These are phyloP conservation scores for Sparassis latifolia DNA, from an alignment of 1,284 basidiomycete genomes.

Conservation along the genomic window DNA sequence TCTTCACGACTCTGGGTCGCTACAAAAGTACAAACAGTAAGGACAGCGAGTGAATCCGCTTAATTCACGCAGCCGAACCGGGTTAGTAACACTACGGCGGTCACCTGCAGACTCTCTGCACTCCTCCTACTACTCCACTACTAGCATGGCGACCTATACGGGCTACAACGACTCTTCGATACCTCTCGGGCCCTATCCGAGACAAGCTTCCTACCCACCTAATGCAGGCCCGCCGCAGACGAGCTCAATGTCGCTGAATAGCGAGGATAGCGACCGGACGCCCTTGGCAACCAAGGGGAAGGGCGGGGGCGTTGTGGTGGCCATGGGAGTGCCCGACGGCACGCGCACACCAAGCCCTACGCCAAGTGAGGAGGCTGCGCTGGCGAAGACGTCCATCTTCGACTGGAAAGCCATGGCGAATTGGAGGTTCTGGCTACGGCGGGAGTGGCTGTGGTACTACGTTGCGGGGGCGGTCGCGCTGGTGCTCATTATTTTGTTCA, in stretches of 20 bases:
- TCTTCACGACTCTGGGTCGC: no score
- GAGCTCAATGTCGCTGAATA: slow-evolving; percentile 14
- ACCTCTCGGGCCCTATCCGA: no score
- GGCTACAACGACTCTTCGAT: no score
- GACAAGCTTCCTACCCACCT: slow-evolving; percentile 15
- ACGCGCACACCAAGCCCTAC: slow-evolving; percentile 36
- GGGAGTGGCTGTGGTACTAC: slow-evolving; percentile 40
- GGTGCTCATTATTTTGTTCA: slow-evolving; percentile 44
- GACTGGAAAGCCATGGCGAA: slow-evolving; percentile 37
- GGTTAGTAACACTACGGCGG: no score
- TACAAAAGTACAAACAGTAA: no score
- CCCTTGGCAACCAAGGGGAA: slow-evolving; percentile 6
- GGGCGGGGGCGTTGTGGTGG: slow-evolving; percentile 3
- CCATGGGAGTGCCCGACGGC: slow-evolving; percentile 18
- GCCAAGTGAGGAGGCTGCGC: slow-evolving; percentile 30
- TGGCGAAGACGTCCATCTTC: slow-evolving; percentile 30
- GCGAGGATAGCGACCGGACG: slow-evolving; percentile 7
- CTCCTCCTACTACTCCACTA: no score
- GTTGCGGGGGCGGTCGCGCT: slow-evolving; percentile 23
- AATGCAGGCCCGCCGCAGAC: slow-evolving; percentile 9
- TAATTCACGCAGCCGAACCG: no score
- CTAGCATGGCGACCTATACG: no score
- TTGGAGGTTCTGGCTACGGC: slow-evolving; percentile 44
- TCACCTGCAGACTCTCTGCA: no score
- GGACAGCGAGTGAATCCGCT: no score